Percentiles rank a stretch among this genome's conserved stretches.
Conservation (phyloP, 2,329 filamentous ascomycete species). For the Whalleya microplaca region DNA sequence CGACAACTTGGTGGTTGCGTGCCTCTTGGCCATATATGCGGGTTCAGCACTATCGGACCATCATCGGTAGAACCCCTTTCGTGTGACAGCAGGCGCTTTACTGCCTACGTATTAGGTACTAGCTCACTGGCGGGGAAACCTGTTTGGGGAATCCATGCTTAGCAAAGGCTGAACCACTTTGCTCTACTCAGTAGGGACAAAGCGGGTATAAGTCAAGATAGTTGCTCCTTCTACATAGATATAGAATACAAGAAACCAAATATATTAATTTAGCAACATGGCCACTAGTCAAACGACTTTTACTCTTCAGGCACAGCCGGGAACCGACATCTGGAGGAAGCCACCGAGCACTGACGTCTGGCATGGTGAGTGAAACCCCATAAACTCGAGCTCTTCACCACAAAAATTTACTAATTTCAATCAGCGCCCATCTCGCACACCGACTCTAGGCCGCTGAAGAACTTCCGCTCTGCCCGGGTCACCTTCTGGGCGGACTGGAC, state of each 20-base stretch:
- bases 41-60: constrained; percentile 17
- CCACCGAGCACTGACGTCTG: constrained; percentile 68
- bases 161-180: background rate
- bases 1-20: constrained; percentile 16
- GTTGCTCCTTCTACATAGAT: background rate
- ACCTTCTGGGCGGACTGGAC: constrained; percentile 65
- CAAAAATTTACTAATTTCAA: constrained; percentile 12
- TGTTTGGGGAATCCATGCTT: background rate
- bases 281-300: constrained; percentile 40
- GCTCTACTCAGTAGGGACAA: background rate
- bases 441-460: constrained; percentile 44
- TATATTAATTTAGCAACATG: constrained; percentile 13
- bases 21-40: background rate
- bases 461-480: constrained; percentile 65
- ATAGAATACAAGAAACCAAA: background rate
- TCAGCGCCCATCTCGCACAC: constrained; percentile 45
- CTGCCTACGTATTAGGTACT: too few relatives aligned
- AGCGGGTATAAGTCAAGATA: background rate
- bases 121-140: background rate
- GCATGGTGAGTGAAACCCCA: constrained; percentile 50
- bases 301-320: constrained; percentile 58
- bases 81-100: too few relatives aligned
- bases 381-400: background rate
- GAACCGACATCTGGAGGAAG: constrained; percentile 79
- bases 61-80: constrained; percentile 12